Conservation (phyloP, 257 asterid genomes). For the Ophiorrhiza pumila region DNA sequence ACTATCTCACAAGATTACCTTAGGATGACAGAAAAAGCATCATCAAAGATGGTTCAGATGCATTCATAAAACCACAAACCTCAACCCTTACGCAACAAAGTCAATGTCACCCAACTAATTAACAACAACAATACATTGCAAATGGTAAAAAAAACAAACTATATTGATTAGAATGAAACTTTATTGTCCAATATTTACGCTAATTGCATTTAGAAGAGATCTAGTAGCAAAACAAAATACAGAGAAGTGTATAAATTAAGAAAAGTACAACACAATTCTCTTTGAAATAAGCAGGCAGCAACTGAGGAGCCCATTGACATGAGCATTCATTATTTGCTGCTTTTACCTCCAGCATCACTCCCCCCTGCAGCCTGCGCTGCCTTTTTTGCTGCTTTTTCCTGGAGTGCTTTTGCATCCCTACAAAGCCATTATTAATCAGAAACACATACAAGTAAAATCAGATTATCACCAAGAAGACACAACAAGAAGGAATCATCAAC, state of each 20-base stretch:
- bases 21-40: not conserved
- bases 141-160: not conserved
- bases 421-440: conserved; percentile 2
- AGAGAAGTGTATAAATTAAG: not conserved
- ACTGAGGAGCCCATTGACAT: not conserved
- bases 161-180: not conserved
- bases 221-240: not conserved
- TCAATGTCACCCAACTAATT: not conserved
- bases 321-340: conserved; percentile 42
- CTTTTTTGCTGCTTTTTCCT: conserved; percentile 79
- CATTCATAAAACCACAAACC: not conserved
- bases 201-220: not conserved
- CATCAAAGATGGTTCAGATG: not conserved
- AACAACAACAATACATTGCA: not conserved
- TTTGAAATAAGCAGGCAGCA: not conserved
- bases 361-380: conserved; percentile 60
- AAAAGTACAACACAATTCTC: conserved; percentile 1
- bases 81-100: not conserved
- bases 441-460: not conserved
- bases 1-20: not conserved
- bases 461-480: not conserved
- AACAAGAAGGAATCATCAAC: not conserved
- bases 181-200: not conserved
- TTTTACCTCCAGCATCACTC: conserved; percentile 58
- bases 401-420: conserved; percentile 90